These are phyloP conservation scores for Colletotrichum tamarilloi DNA, from an alignment of 2,329 filamentous ascomycete species.

Conservation along the genomic window DNA sequence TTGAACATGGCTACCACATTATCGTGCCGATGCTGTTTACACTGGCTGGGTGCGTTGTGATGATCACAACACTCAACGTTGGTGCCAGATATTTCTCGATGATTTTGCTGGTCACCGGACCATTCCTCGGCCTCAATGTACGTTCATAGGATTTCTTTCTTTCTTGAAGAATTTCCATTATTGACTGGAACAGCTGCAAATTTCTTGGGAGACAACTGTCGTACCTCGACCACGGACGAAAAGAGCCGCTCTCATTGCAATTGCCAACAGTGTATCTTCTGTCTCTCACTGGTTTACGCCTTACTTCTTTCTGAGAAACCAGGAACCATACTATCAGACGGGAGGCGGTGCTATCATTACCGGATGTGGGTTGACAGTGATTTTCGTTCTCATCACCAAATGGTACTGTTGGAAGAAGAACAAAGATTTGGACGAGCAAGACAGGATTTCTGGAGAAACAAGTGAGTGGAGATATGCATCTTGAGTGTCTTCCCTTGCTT, in stretches of 20 bases:
- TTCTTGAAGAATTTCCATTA: neutral
- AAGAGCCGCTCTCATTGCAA: conserved; percentile 53
- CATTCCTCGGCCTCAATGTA: conserved; percentile 51
- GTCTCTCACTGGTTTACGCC: conserved; percentile 54
- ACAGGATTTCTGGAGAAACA: conserved; percentile 16
- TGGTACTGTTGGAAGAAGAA: conserved; percentile 42
- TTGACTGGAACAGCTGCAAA: conserved; percentile 41
- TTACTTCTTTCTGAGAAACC: conserved; percentile 48
- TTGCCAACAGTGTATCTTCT: conserved; percentile 53
- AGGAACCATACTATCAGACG: conserved; percentile 45
- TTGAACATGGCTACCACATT: conserved; percentile 54
- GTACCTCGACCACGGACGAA: conserved; percentile 53
- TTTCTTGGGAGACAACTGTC: conserved; percentile 54
- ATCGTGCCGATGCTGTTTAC: conserved; percentile 49
- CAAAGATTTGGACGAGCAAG: conserved; percentile 39
- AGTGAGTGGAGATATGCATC: conserved; percentile 28
- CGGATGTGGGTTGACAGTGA: conserved; percentile 40
- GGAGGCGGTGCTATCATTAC: conserved; percentile 43
- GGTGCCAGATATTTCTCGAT: conserved; percentile 55
- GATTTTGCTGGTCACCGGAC: conserved; percentile 51
- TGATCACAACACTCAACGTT: conserved; percentile 51
- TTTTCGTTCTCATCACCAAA: conserved; percentile 37
- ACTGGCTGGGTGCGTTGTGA: conserved; percentile 52
- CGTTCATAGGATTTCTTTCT: neutral
- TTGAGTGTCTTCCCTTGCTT: no score